Percentiles rank a stretch among this genome's conserved stretches.
Conservation (phyloP, 169 alveolate species). For the Eimeria sp. region DNA sequence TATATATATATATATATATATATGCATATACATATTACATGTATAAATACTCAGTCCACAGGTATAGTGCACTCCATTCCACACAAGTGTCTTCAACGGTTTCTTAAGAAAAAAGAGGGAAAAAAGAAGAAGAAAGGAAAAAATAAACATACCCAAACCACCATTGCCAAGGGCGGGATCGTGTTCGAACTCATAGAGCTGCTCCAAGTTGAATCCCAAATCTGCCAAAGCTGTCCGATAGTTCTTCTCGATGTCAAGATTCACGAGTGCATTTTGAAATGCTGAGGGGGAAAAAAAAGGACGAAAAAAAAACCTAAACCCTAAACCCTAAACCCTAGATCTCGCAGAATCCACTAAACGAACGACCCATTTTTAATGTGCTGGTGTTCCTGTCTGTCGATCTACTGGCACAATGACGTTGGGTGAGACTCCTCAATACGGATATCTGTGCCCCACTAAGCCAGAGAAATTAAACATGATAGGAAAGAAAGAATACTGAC, state of each 20-base stretch:
- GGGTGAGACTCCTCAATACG: no score
- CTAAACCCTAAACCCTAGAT: neutral
- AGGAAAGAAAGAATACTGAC: constrained; percentile 30
- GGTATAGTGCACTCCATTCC: no score
- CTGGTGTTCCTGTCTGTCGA: no score
- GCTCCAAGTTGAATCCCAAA: constrained; percentile 96
- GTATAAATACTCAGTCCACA: no score
- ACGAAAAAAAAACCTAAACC: neutral
- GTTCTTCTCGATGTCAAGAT: constrained; percentile 93
- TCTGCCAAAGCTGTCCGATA: constrained; percentile 95
- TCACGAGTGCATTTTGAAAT: constrained; percentile 96
- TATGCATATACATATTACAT: no score
- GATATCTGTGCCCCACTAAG: no score
- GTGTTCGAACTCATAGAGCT: constrained; percentile 96
- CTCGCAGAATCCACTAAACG: no score
- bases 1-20: no score
- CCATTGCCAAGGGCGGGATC: constrained; percentile 99
- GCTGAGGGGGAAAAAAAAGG: constrained; percentile 74
- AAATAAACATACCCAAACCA: constrained; percentile 92
- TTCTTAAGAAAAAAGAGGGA: neutral
- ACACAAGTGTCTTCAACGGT: no score
- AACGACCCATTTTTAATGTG: no score
- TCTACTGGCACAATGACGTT: no score
- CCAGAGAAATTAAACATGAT: neutral
- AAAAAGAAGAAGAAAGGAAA: neutral